These are phyloP conservation scores for Chytridiales sp. DNA, from an alignment of 371 early-diverging fungal genomes.

Conservation along the genomic window DNA sequence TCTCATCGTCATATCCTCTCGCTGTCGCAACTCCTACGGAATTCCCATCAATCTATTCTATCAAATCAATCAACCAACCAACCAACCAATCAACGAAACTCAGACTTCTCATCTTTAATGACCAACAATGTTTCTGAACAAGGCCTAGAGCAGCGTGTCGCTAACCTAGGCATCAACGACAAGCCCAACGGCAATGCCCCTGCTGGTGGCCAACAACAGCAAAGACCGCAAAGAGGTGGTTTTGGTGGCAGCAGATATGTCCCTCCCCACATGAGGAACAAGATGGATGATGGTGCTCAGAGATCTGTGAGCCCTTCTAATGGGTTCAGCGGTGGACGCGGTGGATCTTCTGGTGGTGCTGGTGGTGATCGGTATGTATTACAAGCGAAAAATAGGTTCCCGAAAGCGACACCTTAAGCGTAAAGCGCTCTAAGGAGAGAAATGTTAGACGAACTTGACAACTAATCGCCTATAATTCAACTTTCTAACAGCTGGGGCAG, in stretches of 20 bases:
- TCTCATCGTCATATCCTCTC: too few relatives aligned
- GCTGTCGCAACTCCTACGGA: too few relatives aligned
- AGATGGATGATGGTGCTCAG: constrained; percentile 8
- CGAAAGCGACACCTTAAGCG: background rate
- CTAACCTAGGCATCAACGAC: constrained; percentile 24
- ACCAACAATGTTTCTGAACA: constrained; percentile 22
- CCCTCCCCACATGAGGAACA: constrained; percentile 25
- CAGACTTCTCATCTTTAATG: too few relatives aligned
- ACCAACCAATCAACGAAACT: too few relatives aligned
- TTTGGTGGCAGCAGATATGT: constrained; percentile 13
- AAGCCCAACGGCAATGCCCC: constrained; percentile 15
- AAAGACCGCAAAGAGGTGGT: background rate
- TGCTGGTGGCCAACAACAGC: background rate
- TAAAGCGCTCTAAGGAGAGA: background rate
- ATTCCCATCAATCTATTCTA: too few relatives aligned
- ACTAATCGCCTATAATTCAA: constrained; percentile 6
- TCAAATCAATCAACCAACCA: too few relatives aligned
- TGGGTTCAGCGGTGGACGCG: too few relatives aligned
- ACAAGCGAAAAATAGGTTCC: too few relatives aligned
- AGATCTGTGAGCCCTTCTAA: background rate
- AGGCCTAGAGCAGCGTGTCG: constrained; percentile 26
- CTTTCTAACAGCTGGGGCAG: constrained; percentile 40
- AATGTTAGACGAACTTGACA: background rate
- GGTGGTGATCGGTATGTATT: constrained; percentile 10
- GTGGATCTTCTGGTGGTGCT: constrained; percentile 5